phyloP scores from a whole-genome alignment of 352 stramenopile species.

The Globisporangium sylvaticum region DNA sequence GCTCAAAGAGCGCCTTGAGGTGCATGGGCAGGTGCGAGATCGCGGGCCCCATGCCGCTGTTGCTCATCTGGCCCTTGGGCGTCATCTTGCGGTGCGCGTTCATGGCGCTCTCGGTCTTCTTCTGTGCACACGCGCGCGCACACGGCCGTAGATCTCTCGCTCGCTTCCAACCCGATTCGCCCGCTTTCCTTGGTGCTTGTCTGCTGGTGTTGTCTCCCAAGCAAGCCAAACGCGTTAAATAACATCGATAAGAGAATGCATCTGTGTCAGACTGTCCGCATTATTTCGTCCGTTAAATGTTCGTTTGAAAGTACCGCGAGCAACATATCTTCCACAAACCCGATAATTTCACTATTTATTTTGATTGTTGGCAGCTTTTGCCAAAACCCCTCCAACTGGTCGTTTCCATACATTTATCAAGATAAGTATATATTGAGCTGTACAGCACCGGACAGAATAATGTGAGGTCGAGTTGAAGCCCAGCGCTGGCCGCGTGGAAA shows the following conservation, averaged over 20 bases:
- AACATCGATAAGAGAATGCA: not conserved
- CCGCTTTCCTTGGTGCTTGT: not conserved
- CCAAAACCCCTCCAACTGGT: not conserved
- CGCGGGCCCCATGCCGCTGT: constrained; percentile 80
- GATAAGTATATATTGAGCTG: not conserved
- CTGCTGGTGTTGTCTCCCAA: not conserved
- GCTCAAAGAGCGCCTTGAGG: constrained; percentile 80
- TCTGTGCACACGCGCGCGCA: not conserved
- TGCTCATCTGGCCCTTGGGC: constrained; percentile 87
- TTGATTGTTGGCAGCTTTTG: too few relatives aligned
- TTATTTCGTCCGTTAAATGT: too few relatives aligned
- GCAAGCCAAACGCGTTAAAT: not conserved
- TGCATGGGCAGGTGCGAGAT: constrained; percentile 78
- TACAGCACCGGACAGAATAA: not conserved
- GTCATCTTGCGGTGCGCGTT: constrained; percentile 87
- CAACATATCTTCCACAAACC: not conserved
- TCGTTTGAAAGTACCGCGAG: not conserved
- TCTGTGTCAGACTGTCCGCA: too few relatives aligned
- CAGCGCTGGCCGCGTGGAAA: constrained; percentile 3
- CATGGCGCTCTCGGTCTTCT: not conserved
- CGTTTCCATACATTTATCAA: not conserved
- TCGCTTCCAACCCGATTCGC: not conserved
- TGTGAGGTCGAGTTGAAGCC: constrained; percentile 5
- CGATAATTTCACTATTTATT: not conserved
- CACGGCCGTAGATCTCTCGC: not conserved